phyloP scores from a whole-genome alignment of 495 filamentous ascomycete genomes.

The Tuber aestivum region DNA sequence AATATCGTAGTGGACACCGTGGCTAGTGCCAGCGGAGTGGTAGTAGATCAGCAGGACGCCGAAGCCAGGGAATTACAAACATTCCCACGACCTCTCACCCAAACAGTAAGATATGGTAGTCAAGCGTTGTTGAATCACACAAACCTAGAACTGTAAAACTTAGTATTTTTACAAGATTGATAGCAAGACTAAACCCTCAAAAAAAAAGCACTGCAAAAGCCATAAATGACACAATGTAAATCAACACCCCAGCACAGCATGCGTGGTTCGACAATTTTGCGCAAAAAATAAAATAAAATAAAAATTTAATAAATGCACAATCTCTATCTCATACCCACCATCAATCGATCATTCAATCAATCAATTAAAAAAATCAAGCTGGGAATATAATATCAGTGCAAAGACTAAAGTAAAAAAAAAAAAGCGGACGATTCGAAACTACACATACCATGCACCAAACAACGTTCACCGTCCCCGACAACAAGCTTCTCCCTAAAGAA shows the following conservation, averaged over 20 bases:
- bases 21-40: neutral
- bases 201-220: neutral
- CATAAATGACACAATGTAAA: neutral
- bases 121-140: neutral
- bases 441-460: neutral
- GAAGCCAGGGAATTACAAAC: neutral
- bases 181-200: neutral
- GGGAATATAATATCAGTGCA: neutral
- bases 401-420: neutral
- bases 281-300: too few species aligned
- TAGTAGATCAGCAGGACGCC: neutral
- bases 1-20: neutral
- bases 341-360: neutral
- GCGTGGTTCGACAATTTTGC: neutral
- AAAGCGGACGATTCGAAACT: neutral
- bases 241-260: neutral
- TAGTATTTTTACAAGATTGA: neutral
- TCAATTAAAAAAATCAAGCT: neutral
- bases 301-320: neutral
- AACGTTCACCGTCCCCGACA: neutral
- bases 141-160: neutral
- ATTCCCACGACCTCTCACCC: neutral
- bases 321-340: neutral
- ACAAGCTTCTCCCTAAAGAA: neutral
- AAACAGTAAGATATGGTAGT: neutral